These are phyloP conservation scores for Ceratocystis albifundus DNA, from an alignment of 2,329 filamentous ascomycete species.

Conservation along the genomic window DNA sequence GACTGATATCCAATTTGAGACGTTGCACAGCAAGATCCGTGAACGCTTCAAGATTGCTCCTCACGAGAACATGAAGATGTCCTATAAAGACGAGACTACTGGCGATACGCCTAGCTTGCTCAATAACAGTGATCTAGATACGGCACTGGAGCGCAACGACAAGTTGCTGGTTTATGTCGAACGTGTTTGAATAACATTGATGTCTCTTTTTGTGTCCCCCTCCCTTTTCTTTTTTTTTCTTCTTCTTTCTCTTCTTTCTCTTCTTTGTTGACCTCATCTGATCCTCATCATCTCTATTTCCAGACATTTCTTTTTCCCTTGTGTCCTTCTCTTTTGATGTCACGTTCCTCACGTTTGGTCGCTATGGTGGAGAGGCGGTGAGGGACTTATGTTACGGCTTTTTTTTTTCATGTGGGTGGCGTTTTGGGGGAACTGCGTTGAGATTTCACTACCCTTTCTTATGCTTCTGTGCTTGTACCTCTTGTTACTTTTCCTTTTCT, in stretches of 20 bases:
- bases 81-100: conserved; percentile 74
- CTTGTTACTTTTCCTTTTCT: background rate
- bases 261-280: background rate
- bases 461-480: background rate
- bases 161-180: conserved; percentile 72
- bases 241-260: background rate
- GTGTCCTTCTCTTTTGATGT: conserved; percentile 9
- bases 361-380: background rate
- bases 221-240: background rate
- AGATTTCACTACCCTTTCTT: conserved; percentile 1
- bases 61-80: conserved; percentile 62
- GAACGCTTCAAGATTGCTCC: conserved; percentile 66
- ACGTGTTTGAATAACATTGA: conserved; percentile 31
- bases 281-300: background rate
- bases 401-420: conserved; percentile 5
- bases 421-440: conserved; percentile 11
- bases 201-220: background rate
- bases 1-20: conserved; percentile 61
- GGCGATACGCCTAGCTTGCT: conserved; percentile 63
- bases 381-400: background rate
- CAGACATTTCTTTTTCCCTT: conserved; percentile 9
- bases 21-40: conserved; percentile 71
- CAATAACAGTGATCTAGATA: conserved; percentile 69
- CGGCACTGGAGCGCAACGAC: conserved; percentile 70
- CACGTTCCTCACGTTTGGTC: conserved; percentile 11